Percentiles rank a stretch among this genome's conserved stretches.
Conservation (phyloP, 768 basidiomycete genomes). For the Naematelia encephala region DNA sequence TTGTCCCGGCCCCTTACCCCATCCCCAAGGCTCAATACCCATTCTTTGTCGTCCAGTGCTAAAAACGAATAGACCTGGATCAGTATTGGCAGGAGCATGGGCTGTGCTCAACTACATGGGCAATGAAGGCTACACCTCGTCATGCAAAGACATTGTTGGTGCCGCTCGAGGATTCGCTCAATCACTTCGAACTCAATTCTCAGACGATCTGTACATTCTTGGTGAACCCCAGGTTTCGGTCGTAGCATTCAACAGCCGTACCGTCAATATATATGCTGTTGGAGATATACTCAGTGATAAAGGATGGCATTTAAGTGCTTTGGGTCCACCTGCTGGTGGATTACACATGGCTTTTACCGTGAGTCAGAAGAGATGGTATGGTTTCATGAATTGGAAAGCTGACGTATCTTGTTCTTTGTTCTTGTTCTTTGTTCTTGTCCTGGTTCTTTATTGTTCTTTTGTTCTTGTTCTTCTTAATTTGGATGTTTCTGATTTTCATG, state of each 20-base stretch:
- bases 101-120: slow-evolving; percentile 95
- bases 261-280: slow-evolving; percentile 76
- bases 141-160: slow-evolving; percentile 76
- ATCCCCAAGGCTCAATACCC: no score
- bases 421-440: no score
- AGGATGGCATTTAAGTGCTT: slow-evolving; percentile 89
- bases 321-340: slow-evolving; percentile 61
- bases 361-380: slow-evolving; percentile 38
- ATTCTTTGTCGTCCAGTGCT: no score
- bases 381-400: slow-evolving; percentile 1
- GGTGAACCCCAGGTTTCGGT: slow-evolving; percentile 87
- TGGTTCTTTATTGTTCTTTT: no score
- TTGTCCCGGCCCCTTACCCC: no score
- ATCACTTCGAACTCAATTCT: slow-evolving; percentile 56
- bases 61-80: slow-evolving; percentile 62
- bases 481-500: no score
- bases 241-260: slow-evolving; percentile 72
- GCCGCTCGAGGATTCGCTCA: slow-evolving; percentile 64
- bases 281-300: slow-evolving; percentile 80
- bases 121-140: slow-evolving; percentile 76
- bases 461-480: no score
- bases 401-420: no score
- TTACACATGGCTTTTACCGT: slow-evolving; percentile 95
- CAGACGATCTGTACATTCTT: slow-evolving; percentile 74
- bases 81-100: slow-evolving; percentile 92